Evolutionary conservation across 2,329 filamentous ascomycete species (phyloP).

Genomic region (Aspergillus tamarii): DNA sequence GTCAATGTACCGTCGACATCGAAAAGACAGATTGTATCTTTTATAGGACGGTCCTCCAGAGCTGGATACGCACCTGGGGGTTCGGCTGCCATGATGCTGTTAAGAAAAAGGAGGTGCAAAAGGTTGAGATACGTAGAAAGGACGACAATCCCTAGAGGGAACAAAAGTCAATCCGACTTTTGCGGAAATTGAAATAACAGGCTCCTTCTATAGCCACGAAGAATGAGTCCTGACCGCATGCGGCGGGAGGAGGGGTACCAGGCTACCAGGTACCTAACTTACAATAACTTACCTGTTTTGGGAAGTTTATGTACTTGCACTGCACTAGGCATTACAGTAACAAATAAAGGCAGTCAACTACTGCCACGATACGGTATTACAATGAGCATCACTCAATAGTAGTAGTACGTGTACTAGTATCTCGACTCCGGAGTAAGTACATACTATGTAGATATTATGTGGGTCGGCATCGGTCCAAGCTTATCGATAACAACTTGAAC

Average conservation of each 20-base stretch:
- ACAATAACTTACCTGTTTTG: constrained; percentile 11
- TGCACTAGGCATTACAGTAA: constrained; percentile 11
- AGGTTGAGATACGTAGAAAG: neutral
- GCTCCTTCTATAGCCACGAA: constrained; percentile 1
- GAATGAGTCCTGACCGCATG: constrained; percentile 32
- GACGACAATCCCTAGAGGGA: neutral
- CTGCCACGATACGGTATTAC: neutral
- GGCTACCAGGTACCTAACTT: neutral
- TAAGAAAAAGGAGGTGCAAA: neutral
- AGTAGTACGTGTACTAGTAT: too few species aligned
- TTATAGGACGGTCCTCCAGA: constrained; percentile 79
- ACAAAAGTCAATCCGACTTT: constrained; percentile 19
- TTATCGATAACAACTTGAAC: constrained; percentile 34
- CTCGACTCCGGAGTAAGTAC: too few species aligned
- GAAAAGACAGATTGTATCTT: constrained; percentile 93
- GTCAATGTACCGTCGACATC: constrained; percentile 95
- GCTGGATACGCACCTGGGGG: constrained; percentile 62
- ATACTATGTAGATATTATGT: too few species aligned
- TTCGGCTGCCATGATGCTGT: constrained; percentile 32
- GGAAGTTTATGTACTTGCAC: neutral
- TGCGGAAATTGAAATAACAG: constrained; percentile 15
- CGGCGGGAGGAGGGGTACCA: constrained; percentile 25
- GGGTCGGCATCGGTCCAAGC: neutral
- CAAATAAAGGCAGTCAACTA: neutral
- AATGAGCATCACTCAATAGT: too few species aligned